Percentiles rank a stretch among this genome's conserved stretches.
Evolutionary conservation across 1,284 basidiomycete genomes (phyloP).

Genomic region (Singerocomus rubriflavus): DNA sequence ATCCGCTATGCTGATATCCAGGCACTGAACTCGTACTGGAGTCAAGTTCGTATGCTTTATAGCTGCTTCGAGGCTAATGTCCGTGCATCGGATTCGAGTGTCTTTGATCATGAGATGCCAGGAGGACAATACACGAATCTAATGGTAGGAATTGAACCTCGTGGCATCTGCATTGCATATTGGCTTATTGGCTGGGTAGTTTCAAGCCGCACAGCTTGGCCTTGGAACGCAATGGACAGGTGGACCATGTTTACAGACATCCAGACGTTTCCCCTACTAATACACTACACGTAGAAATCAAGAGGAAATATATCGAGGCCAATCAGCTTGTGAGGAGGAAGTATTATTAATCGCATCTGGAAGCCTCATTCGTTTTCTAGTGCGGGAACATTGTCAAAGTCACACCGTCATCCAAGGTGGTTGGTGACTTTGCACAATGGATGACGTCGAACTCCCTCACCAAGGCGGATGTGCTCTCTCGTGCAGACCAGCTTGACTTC

Average conservation of each 20-base stretch:
- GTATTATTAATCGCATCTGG: conserved; percentile 9
- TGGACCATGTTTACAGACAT: conserved; percentile 30
- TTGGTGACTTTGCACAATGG: conserved; percentile 99
- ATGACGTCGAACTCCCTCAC: conserved; percentile 95
- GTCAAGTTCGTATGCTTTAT: conserved; percentile 94
- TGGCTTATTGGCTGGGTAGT: conserved; percentile 48
- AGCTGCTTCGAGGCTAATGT: conserved; percentile 98
- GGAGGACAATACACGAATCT: conserved; percentile 97
- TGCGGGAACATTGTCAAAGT: conserved; percentile 99
- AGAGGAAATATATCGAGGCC: conserved; percentile 97
- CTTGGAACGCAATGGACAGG: conserved; percentile 96
- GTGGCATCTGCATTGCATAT: conserved; percentile 8
- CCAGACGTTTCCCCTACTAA: conserved; percentile 8
- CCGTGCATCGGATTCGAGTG: conserved; percentile 92
- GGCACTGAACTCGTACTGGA: conserved; percentile 98
- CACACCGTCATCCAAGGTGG: conserved; percentile 98
- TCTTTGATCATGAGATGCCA: conserved; percentile 99
- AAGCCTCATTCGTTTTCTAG: conserved; percentile 36
- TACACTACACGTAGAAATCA: conserved; percentile 68
- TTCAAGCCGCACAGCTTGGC: conserved; percentile 98
- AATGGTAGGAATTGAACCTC: conserved; percentile 55
- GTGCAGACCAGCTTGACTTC: conserved; percentile 93
- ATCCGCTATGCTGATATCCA: conserved; percentile 98
- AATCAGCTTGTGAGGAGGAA: conserved; percentile 74
- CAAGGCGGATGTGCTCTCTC: conserved; percentile 83